Percentiles rank a stretch among this genome's conserved stretches.
phyloP scores from a whole-genome alignment of 306 rosid species.

The Castanospermum australe region DNA sequence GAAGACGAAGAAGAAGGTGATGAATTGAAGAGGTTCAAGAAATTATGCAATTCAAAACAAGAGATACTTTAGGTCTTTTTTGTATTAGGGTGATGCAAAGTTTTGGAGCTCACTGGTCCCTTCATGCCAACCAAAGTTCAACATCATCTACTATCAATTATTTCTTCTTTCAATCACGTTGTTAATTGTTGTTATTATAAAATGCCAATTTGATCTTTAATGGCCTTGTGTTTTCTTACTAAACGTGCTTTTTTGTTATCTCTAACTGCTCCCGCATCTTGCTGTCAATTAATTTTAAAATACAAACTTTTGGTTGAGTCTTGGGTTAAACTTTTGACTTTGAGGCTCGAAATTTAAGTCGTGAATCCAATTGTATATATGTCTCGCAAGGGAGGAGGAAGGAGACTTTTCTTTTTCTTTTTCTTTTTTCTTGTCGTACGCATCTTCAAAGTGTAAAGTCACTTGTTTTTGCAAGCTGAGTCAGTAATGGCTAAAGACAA shows the following conservation, averaged over 20 bases:
- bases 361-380: not conserved
- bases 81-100: too few species aligned
- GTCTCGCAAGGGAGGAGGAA: not conserved
- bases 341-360: not conserved
- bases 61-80: too few species aligned
- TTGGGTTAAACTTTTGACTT: conserved; percentile 14
- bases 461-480: not conserved
- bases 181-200: not conserved
- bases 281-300: not conserved
- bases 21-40: too few species aligned
- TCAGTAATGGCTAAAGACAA: too few species aligned
- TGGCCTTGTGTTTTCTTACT: not conserved
- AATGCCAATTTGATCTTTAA: not conserved
- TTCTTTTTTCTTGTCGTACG: not conserved
- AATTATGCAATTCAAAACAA: too few species aligned
- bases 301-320: not conserved
- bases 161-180: not conserved
- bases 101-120: not conserved
- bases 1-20: too few species aligned
- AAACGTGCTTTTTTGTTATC: not conserved
- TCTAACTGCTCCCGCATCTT: conserved; percentile 6
- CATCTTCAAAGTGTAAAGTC: not conserved
- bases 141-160: not conserved
- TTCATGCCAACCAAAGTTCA: not conserved
- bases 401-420: too few species aligned